Base-by-base conservation (phyloP, 257 asterid genomes). In the Scutellaria galericulata region DNA sequence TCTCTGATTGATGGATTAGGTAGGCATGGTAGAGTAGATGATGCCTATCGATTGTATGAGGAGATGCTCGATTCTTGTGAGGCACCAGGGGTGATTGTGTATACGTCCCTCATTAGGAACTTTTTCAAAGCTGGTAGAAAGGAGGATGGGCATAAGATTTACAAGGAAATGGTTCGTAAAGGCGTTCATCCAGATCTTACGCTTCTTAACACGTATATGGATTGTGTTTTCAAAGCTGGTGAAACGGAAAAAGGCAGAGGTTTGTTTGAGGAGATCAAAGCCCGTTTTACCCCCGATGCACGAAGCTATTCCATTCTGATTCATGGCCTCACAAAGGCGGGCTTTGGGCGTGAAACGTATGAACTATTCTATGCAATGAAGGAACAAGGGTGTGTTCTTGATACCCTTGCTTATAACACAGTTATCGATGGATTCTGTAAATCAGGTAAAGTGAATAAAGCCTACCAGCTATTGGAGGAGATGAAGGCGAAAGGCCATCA, bases 371-470 rank as follows among this genome's bases (percentile, higher is more conserved):
- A 91, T 54, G 88, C 87, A 7, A 94, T 91, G 99, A 94, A 91
- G 78, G 95, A 91, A 82, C 90, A 86, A 59, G 98, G 98, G 20
- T 88, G 90, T 64, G 87, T 84, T 72, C 84, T 89, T 10, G 99
- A 94, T 77, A 90, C 95, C 7, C 88, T 87, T 56, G 97, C 95
- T 66, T 94, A 94, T 71, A 94, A 94, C 77, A 85, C 96, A 15
- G 96, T 88, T 31, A 91, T 94, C 56, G 93, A 94, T 76, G 99
- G 99, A 66, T 91, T 94, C 64, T 94, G 97, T 74, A 91, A 91
- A 71, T 90, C 97, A 3, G 98, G 97, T 35, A 88, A 92, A 83
- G 99, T 94, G 56, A 84, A 94, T 80, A 94, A 94, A 90, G 99
- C 98, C 39, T 94, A 91, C 76, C 97, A 94, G 80, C 90, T 94